Evolutionary conservation across 2,329 filamentous ascomycete species (phyloP).

Genomic region (Acarospora socialis): DNA sequence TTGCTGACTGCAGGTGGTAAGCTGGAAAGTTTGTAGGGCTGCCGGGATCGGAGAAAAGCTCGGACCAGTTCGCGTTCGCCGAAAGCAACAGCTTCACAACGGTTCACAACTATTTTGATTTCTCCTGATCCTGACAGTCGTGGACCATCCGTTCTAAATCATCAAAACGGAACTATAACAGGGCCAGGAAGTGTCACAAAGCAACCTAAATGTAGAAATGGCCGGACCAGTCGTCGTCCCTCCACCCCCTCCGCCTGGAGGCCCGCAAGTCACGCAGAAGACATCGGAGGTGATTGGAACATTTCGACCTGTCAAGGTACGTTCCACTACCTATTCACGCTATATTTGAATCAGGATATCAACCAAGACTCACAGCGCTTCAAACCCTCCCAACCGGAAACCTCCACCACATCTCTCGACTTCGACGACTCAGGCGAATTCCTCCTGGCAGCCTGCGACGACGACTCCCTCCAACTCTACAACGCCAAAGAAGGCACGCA

Average conservation of each 20-base stretch:
- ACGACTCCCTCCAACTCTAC: constrained; percentile 92
- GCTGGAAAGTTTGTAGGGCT: too few relatives aligned
- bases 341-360: neutral
- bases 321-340: constrained; percentile 9
- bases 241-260: constrained; percentile 14
- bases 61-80: too few relatives aligned
- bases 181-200: too few relatives aligned
- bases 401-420: constrained; percentile 64
- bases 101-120: too few relatives aligned
- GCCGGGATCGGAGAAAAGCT: too few relatives aligned
- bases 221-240: constrained; percentile 13
- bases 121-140: too few relatives aligned
- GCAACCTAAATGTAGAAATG: too few relatives aligned
- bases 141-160: too few relatives aligned
- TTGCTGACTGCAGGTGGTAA: too few relatives aligned
- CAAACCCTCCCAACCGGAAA: constrained; percentile 18
- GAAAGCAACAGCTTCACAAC: too few relatives aligned
- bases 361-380: constrained; percentile 41
- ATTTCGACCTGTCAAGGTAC: constrained; percentile 68
- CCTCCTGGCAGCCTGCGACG: constrained; percentile 77
- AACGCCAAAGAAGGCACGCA: constrained; percentile 82
- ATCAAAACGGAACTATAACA: too few relatives aligned
- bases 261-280: constrained; percentile 38
- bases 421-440: constrained; percentile 93
- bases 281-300: constrained; percentile 63